Evolutionary conservation across 257 asterid genomes (phyloP).

Genomic region (Cruciata laevipes): DNA sequence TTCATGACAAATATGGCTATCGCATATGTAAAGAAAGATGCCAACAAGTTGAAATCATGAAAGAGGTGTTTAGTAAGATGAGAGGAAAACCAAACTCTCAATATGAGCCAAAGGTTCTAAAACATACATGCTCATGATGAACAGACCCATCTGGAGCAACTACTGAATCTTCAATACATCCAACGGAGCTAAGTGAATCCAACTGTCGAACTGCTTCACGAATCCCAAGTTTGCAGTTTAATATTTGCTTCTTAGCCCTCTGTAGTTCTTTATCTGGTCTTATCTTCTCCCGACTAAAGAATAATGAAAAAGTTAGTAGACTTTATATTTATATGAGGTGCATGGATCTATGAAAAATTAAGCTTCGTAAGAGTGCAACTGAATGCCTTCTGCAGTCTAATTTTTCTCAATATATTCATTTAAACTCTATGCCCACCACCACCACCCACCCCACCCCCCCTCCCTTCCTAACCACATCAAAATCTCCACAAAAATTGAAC

Average conservation of each 20-base stretch:
- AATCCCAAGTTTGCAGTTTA: constrained; percentile 87
- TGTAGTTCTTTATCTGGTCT: constrained; percentile 79
- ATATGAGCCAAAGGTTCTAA: constrained; percentile 7
- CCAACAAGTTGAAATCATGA: background rate
- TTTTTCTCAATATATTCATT: background rate
- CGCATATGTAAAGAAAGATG: background rate
- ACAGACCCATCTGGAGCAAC: constrained; percentile 87
- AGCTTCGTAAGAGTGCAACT: background rate
- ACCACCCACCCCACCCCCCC: background rate
- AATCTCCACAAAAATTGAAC: too few species aligned
- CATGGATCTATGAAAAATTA: background rate
- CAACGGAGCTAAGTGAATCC: constrained; percentile 80
- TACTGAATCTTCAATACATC: constrained; percentile 54
- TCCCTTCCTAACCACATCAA: background rate
- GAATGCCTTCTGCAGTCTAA: background rate
- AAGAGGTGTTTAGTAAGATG: background rate
- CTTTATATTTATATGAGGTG: background rate
- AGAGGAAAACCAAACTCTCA: background rate
- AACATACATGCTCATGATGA: constrained; percentile 81
- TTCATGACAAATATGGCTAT: background rate
- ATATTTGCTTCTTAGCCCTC: constrained; percentile 78
- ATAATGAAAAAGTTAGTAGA: constrained; percentile 19
- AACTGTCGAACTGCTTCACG: constrained; percentile 81
- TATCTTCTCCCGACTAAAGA: constrained; percentile 84
- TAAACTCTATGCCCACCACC: background rate